Conservation (phyloP, 805 yeast genomes). For the Myxozyma neglecta region DNA sequence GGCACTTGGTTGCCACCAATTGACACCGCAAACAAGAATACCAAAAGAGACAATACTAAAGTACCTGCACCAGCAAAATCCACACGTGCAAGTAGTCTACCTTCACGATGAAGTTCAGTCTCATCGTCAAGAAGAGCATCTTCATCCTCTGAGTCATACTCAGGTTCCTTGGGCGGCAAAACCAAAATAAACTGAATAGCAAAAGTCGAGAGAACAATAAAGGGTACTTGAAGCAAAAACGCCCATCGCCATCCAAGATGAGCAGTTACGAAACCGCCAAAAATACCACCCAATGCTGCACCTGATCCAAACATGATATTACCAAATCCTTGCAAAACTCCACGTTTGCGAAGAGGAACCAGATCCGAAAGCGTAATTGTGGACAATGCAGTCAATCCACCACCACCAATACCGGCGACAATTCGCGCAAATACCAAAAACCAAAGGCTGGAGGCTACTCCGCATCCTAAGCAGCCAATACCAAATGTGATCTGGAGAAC, state of each 20-base stretch:
- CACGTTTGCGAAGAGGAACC: slow-evolving; percentile 65
- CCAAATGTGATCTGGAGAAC: slow-evolving; percentile 42
- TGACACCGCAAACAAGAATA: slow-evolving; percentile 67
- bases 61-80: slow-evolving; percentile 66
- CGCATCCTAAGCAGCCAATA: slow-evolving; percentile 54
- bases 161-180: slow-evolving; percentile 46
- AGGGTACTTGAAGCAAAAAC: slow-evolving; percentile 35
- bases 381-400: slow-evolving; percentile 66
- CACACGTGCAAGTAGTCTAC: slow-evolving; percentile 49
- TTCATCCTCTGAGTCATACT: slow-evolving; percentile 7
- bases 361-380: slow-evolving; percentile 69
- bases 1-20: slow-evolving; percentile 60
- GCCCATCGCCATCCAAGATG: slow-evolving; percentile 55
- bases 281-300: slow-evolving; percentile 56
- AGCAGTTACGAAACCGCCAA: slow-evolving; percentile 47
- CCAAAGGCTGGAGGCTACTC: slow-evolving; percentile 37
- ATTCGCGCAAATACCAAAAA: slow-evolving; percentile 48
- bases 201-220: slow-evolving; percentile 60
- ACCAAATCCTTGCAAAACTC: slow-evolving; percentile 67
- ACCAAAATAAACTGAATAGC: slow-evolving; percentile 67
- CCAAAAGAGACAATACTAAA: slow-evolving; percentile 57
- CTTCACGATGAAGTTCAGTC: slow-evolving; percentile 19
- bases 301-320: slow-evolving; percentile 71
- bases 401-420: slow-evolving; percentile 77
- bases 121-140: slow-evolving; percentile 9